Base-by-base conservation (phyloP, 108 stramenopile species). In the Skeletonema tropicum region DNA sequence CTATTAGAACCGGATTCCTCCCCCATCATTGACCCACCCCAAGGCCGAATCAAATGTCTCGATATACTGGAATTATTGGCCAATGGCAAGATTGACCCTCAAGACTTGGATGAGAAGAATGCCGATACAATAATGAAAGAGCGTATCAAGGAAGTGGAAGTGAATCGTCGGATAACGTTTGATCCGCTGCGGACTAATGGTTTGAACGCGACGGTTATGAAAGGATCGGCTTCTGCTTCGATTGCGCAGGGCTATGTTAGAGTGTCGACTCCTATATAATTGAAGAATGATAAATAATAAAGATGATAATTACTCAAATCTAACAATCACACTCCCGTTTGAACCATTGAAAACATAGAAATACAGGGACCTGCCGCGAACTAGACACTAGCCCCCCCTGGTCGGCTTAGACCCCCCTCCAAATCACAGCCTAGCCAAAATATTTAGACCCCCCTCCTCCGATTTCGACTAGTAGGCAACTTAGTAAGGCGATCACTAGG, bases 1-100 rank as follows among this genome's bases (percentile, higher is more conserved):
- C 39, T 36, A 3, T n/a, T 23, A 45, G 39, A 42, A 64, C 64
- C 64, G 19, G 33, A 64, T 12, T 64, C 64, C 25, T 39, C 38
- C 26, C 64, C 64, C 12, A 6, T 64, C 25, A 14, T 38, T n/a
- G 35, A 64, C 17, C 39, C 64, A 42, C 52, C 23, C 52, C 52
- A 55, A 55, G 52, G 52, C 7, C 52, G 23, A 23, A 55, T 55
- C 52, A 55, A 55, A 23, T 9, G 52, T 55, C 52, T 55, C 3
- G 52, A 55, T n/a, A 2, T 55, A 55, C 52, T 55, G 2, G 52
- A 55, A 55, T 23, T 55, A 55, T 8, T 55, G 7, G 52, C 52
- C 52, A 55, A 55, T 55, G 52, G 52, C 52, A 55, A 5, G 1
- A 55, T 55, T 55, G 52, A 55, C 23, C 52, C 52, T 1, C 52